Evolutionary conservation across 495 filamentous ascomycete species (phyloP).

Genomic region (Hypoxylon subgilvum): DNA sequence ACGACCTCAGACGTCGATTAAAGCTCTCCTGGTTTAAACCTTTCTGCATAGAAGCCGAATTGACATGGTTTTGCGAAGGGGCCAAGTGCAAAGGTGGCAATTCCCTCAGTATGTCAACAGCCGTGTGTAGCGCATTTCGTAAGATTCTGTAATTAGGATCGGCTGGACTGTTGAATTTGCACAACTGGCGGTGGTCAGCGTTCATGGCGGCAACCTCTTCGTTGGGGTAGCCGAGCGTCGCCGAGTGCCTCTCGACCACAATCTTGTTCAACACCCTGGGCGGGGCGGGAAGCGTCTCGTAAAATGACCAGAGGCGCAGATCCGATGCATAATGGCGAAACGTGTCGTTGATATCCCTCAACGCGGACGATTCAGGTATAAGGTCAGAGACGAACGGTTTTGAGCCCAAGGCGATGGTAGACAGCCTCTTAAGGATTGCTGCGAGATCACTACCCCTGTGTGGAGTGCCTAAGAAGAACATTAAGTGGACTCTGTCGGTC

Average conservation of each 20-base stretch:
- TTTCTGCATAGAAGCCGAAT: not conserved
- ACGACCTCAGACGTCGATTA: not conserved
- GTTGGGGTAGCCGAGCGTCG: slow-evolving; percentile 40
- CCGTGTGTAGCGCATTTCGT: slow-evolving; percentile 40
- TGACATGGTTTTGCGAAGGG: not conserved
- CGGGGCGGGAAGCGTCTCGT: slow-evolving; percentile 36
- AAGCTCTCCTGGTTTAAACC: not conserved
- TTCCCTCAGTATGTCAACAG: slow-evolving; percentile 36
- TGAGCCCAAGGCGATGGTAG: slow-evolving; percentile 11
- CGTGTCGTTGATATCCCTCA: slow-evolving; percentile 34
- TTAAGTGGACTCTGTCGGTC: slow-evolving; percentile 47
- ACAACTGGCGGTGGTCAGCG: slow-evolving; percentile 45
- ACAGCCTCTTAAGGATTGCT: slow-evolving; percentile 40
- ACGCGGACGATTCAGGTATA: slow-evolving; percentile 20
- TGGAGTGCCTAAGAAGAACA: slow-evolving; percentile 61
- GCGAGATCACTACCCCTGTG: slow-evolving; percentile 58
- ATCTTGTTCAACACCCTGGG: slow-evolving; percentile 22
- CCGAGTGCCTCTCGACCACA: slow-evolving; percentile 43
- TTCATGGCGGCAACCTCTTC: slow-evolving; percentile 41
- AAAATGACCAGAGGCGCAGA: slow-evolving; percentile 42
- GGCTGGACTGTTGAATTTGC: slow-evolving; percentile 39
- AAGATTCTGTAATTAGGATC: slow-evolving; percentile 43
- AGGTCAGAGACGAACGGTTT: slow-evolving; percentile 39
- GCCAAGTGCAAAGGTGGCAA: not conserved
- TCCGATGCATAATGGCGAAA: slow-evolving; percentile 39